phyloP scores from a whole-genome alignment of 2,329 filamentous ascomycete species.

The Botrytis elliptica region DNA sequence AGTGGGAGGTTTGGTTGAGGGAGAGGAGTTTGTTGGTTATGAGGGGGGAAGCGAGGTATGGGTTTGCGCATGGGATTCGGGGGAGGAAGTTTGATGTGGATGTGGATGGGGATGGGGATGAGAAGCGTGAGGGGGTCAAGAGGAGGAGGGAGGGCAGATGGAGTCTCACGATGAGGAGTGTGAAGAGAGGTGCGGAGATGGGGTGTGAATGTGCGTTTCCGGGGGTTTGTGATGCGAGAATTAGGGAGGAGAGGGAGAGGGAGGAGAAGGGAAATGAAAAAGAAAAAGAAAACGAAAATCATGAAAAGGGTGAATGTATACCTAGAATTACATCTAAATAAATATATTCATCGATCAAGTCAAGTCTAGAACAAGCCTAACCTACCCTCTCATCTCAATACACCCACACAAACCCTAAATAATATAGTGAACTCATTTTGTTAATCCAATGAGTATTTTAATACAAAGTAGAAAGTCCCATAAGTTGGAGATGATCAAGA shows the following conservation, averaged over 20 bases:
- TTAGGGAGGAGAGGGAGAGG: conserved; percentile 19
- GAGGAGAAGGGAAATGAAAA: conserved; percentile 9
- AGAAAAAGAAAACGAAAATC: neutral
- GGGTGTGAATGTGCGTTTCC: conserved; percentile 21
- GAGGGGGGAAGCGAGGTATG: conserved; percentile 22
- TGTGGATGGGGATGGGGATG: neutral
- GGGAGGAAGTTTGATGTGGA: conserved; percentile 23
- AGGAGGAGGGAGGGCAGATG: conserved; percentile 21
- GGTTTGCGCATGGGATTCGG: conserved; percentile 21
- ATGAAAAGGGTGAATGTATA: fast-evolving
- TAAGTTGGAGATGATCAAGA: too few species aligned
- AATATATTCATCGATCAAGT: neutral
- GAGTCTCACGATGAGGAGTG: conserved; percentile 24
- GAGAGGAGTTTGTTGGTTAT: conserved; percentile 21
- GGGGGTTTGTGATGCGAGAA: conserved; percentile 24
- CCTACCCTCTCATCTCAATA: neutral
- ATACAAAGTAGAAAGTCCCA: neutral
- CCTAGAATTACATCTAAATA: neutral
- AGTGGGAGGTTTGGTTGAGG: conserved; percentile 19
- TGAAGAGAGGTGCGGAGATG: conserved; percentile 12
- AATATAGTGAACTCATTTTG: too few species aligned
- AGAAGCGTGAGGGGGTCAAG: neutral
- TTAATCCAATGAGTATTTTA: neutral
- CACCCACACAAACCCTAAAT: too few species aligned
- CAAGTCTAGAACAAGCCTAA: neutral